Conservation (phyloP, 148 eudicot species). For the Rhododendron molle region DNA sequence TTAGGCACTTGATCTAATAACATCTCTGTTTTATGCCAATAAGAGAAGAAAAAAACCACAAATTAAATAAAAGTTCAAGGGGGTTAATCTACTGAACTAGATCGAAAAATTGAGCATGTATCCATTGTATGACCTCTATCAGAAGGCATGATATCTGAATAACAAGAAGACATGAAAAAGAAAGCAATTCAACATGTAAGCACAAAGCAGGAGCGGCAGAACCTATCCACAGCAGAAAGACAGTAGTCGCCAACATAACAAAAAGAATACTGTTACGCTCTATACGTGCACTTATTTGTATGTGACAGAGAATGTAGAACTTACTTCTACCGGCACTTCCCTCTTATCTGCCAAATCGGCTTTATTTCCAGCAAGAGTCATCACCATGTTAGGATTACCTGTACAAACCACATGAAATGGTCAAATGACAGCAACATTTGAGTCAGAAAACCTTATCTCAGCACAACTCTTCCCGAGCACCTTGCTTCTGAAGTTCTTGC, state of each 20-base stretch:
- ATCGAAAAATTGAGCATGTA: neutral
- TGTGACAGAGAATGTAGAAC: slow-evolving; percentile 9
- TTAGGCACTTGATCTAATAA: neutral
- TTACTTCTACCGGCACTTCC: slow-evolving; percentile 76
- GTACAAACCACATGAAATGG: slow-evolving; percentile 13
- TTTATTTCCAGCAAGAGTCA: slow-evolving; percentile 97
- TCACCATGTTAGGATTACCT: slow-evolving; percentile 96
- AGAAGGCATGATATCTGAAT: neutral
- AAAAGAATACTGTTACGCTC: neutral
- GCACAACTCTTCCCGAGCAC: slow-evolving; percentile 24
- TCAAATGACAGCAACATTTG: neutral
- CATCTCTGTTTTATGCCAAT: neutral
- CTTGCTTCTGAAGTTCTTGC: slow-evolving; percentile 97
- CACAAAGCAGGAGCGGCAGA: neutral
- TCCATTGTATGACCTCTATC: neutral
- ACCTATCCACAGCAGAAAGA: neutral
- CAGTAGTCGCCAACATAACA: neutral
- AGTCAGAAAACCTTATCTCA: neutral
- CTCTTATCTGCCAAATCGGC: slow-evolving; percentile 83
- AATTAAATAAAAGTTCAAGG: neutral
- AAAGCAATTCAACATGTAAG: neutral
- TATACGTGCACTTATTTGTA: neutral
- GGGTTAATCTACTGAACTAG: neutral
- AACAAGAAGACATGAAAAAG: neutral
- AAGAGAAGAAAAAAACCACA: neutral